These are phyloP conservation scores for Umbelopsis isabellina DNA, from an alignment of 192 early-diverging fungal species.

Conservation along the genomic window DNA sequence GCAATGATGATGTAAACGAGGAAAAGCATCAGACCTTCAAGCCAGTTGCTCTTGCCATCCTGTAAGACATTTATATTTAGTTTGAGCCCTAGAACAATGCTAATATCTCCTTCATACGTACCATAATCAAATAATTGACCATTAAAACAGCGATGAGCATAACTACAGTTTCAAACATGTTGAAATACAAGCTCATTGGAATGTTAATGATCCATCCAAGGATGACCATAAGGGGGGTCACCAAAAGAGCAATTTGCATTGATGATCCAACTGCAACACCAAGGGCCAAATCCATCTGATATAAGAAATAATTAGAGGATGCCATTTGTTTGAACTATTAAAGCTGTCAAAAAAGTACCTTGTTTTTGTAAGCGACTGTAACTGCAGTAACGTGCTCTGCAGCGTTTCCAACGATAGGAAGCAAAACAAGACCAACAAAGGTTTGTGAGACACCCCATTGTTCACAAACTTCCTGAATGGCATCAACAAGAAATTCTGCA, in stretches of 20 bases:
- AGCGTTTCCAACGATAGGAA: conserved; percentile 92
- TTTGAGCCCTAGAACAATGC: not conserved
- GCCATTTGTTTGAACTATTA: not conserved
- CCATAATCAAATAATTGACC: conserved; percentile 74
- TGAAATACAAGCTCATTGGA: conserved; percentile 81
- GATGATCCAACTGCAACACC: conserved; percentile 87
- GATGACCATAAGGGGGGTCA: conserved; percentile 73
- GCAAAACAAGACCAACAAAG: conserved; percentile 89
- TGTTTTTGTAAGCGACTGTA: conserved; percentile 79
- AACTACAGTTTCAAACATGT: conserved; percentile 81
- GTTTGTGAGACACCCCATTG: conserved; percentile 72
- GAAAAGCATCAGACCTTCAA: conserved; percentile 89
- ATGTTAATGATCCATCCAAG: conserved; percentile 79
- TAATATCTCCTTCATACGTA: not conserved
- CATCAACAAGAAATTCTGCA: conserved; percentile 84
- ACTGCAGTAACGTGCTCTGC: conserved; percentile 88
- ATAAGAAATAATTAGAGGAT: not conserved
- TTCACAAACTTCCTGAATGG: conserved; percentile 77
- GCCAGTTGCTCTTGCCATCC: conserved; percentile 91
- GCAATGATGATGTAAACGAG: conserved; percentile 83
- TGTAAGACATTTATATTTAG: not conserved
- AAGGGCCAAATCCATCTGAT: conserved; percentile 83
- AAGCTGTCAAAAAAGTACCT: conserved; percentile 30
- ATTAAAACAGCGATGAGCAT: conserved; percentile 88
- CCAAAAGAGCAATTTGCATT: conserved; percentile 87